Percentiles rank a stretch among this genome's conserved stretches.
Evolutionary conservation across 257 asterid species (phyloP).

Genomic region (Scutellaria minor): DNA sequence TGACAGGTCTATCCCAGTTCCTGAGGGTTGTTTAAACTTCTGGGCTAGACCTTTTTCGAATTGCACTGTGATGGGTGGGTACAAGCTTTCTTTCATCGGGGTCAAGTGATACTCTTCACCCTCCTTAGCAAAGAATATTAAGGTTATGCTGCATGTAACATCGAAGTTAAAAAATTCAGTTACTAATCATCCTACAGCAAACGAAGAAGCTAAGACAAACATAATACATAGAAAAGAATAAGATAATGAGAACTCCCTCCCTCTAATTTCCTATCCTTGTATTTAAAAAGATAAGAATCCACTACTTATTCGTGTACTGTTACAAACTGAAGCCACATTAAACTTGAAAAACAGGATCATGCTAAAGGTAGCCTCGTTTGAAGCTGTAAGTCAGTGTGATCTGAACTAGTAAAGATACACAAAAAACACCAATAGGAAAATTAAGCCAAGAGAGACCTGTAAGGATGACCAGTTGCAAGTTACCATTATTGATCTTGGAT

Average conservation of each 20-base stretch:
- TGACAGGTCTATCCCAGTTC: slow-evolving; percentile 57
- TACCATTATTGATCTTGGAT: neutral
- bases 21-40: slow-evolving; percentile 72
- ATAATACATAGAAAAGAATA: neutral
- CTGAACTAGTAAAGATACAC: neutral
- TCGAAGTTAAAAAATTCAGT: slow-evolving; percentile 16
- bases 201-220: slow-evolving; percentile 9
- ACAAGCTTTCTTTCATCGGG: slow-evolving; percentile 55
- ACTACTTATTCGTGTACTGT: neutral
- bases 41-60: slow-evolving; percentile 72
- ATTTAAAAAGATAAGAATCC: neutral
- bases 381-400: neutral
- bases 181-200: slow-evolving; percentile 8
- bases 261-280: neutral
- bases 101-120: slow-evolving; percentile 65
- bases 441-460: neutral
- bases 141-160: slow-evolving; percentile 60
- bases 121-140: slow-evolving; percentile 77
- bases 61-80: slow-evolving; percentile 57
- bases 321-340: neutral
- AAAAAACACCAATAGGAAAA: neutral
- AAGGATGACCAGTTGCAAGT: neutral
- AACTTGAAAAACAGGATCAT: neutral
- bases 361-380: neutral
- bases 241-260: neutral